Percentiles rank a stretch among this genome's conserved stretches.
Conservation (phyloP, 306 rosid genomes). For the Fragaria vesca region DNA sequence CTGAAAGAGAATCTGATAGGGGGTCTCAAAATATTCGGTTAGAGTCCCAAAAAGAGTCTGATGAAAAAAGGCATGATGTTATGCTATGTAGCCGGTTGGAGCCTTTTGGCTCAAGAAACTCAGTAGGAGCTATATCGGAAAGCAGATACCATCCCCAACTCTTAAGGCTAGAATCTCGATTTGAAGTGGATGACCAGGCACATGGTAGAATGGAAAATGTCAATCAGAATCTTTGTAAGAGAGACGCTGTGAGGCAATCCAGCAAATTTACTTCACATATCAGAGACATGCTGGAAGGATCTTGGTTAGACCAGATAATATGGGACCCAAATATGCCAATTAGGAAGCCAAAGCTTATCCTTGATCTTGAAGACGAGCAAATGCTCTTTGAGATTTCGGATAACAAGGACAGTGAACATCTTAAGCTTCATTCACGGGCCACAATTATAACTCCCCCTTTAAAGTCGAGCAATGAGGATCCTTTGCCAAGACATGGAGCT, state of each 20-base stretch:
- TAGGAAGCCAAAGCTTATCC: constrained; percentile 69
- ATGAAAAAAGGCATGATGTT: constrained; percentile 33
- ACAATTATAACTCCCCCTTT: constrained; percentile 55
- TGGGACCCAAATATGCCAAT: constrained; percentile 59
- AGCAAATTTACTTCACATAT: constrained; percentile 55
- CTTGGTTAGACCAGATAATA: constrained; percentile 75
- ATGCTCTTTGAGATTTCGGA: constrained; percentile 88
- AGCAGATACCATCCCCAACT: constrained; percentile 78
- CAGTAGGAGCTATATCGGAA: constrained; percentile 26
- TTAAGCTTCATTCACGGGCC: constrained; percentile 77
- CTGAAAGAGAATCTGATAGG: constrained; percentile 45
- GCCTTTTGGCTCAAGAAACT: constrained; percentile 54
- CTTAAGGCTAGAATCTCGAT: constrained; percentile 56
- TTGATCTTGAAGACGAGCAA: constrained; percentile 88
- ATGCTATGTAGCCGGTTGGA: constrained; percentile 44
- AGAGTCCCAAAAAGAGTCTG: constrained; percentile 12
- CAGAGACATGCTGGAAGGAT: constrained; percentile 65
- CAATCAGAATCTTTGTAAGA: constrained; percentile 39
- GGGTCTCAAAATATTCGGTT: constrained; percentile 24
- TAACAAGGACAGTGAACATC: constrained; percentile 52
- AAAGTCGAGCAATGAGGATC: constrained; percentile 47
- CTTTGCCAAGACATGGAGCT: constrained; percentile 60
- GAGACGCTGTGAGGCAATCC: constrained; percentile 37
- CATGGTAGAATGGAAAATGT: constrained; percentile 35
- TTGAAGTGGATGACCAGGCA: constrained; percentile 32